Base-by-base conservation (phyloP, 1,139 yeast species). In the Schwanniomyces etchellsii region DNA sequence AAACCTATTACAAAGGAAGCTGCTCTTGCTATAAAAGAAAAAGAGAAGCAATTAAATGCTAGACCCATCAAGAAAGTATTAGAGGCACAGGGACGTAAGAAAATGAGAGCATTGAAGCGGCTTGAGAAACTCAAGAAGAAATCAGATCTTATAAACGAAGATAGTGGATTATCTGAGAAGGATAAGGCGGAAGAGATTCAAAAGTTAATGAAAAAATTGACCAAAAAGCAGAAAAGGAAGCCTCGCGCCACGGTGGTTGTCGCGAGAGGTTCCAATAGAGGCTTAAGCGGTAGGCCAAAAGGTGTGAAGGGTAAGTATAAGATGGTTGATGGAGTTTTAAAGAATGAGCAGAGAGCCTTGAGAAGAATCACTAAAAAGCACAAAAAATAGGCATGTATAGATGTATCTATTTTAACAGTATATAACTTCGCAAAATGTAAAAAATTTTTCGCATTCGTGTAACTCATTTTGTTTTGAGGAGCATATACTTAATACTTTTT, bases 241-340 rank as follows among this genome's bases (percentile, higher is more conserved):
- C 95, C 95, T 18, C 81, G 81, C 70, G 84, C 86, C 24, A 84
- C 95, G 0, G 73, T 86, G 42, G 95, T 91, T 39, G 89, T 79
- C 43, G 97, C 99, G n/a, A 65, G 69, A 35, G 97, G 97, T 46
- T 57, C 69, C 28, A 89, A 89, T 57, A 81, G 69, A 55, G 95
- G 96, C 39, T 64, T 89, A 31, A 71, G 86, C 45, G 98, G 98
- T 35, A 82, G 99, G 64, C 99, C 99, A 21, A 82, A 78, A 63
- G 99, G 98, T 52, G 77, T 91, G 45, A 86, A 81, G 61, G 99
- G 98, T 64, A 88, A 86, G 55, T 91, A 91, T 68, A 91, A 86
- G 81, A 91, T 93, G 98, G 97, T 91, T 46, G 99, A 91, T 61
- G 97, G 97, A 68, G 84, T 81, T 14, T 69, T 88, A 82, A 91